Base-by-base conservation (phyloP, 2,329 filamentous ascomycete species). In the Diaporthe nobilis region DNA sequence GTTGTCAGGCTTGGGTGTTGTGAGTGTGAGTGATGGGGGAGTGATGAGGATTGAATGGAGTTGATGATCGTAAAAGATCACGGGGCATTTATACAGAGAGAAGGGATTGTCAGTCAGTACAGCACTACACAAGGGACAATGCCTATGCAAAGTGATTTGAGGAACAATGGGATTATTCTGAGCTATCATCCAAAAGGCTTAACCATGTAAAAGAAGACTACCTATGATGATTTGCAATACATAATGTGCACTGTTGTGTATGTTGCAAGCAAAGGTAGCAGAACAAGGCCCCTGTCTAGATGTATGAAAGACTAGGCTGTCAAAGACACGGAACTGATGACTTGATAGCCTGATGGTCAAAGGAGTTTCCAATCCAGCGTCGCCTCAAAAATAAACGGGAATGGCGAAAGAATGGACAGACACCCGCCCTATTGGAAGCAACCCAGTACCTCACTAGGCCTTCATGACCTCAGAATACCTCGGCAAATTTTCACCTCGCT, bases 401-500 rank as follows among this genome's bases (percentile, higher is more conserved):
- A 31, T 25, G 5, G 15, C 20, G 6, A 31, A 20, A 2, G 4
- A 49, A 10, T 7, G 2, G 2, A 17, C 5, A 49, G 42, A 20
- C 13, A 8, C 22, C 8, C 5, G 37, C 37, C 44, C 15, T 2
- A 47, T 9, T 39, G 2, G 4, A 39, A 10, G 37, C 15, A 67
- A 47, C 13, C 1, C 20, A 42, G 20, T 5, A 20, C 20, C 7
- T 13, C 42, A 25, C 7, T 63, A 61, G 7, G 22, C 6, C 37
- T 65, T 75, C 25, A 75, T 28, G 25, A 65, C 67, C 73, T 72
- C 55, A 31, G 73, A 75, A 20, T 75, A 75, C 10, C 57, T 65
- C 3, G 73, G 73, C 8, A 44, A 28, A n/a, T 55, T 13, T 42
- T 55, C 73, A 15, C 22, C 8, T 25, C 22, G 47, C 31, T 68